Evolutionary conservation across 169 alveolate genomes (phyloP).

Genomic region (Babesia ovis): DNA sequence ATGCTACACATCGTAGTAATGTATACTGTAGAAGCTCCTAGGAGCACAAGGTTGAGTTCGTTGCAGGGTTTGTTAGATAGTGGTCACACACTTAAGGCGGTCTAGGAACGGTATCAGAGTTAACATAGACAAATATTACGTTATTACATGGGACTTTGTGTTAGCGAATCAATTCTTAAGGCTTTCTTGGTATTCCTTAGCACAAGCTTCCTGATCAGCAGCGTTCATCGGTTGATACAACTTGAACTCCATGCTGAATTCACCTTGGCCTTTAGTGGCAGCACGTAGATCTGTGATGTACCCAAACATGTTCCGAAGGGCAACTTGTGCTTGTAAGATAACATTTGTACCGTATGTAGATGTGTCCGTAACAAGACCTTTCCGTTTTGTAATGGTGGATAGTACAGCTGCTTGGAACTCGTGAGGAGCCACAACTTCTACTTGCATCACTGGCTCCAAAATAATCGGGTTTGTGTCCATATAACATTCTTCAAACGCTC

Average conservation of each 20-base stretch:
- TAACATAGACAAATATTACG: too few relatives aligned
- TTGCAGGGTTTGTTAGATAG: not conserved
- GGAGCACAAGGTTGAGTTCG: too few relatives aligned
- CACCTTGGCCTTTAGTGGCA: conserved; percentile 92
- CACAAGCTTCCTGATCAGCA: conserved; percentile 75
- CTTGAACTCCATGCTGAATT: conserved; percentile 90
- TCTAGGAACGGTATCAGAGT: too few relatives aligned
- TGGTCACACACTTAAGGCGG: not conserved
- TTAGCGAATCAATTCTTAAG: conserved; percentile 9
- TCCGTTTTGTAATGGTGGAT: conserved; percentile 86
- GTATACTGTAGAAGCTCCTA: not conserved
- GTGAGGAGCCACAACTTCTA: conserved; percentile 88
- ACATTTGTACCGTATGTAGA: conserved; percentile 80
- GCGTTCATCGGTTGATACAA: conserved; percentile 77
- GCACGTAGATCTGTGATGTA: conserved; percentile 91
- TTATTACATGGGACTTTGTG: not conserved
- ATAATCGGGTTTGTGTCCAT: conserved; percentile 84
- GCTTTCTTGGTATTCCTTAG: conserved; percentile 52
- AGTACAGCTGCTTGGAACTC: conserved; percentile 83
- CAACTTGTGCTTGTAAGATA: conserved; percentile 88
- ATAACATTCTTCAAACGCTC: conserved; percentile 81
- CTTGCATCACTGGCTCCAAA: conserved; percentile 91
- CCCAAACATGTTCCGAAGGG: conserved; percentile 92
- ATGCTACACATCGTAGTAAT: conserved; percentile 12
- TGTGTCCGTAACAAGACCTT: conserved; percentile 89